Evolutionary conservation across 2,329 filamentous ascomycete genomes (phyloP).

Genomic region (Verticillium longisporum): DNA sequence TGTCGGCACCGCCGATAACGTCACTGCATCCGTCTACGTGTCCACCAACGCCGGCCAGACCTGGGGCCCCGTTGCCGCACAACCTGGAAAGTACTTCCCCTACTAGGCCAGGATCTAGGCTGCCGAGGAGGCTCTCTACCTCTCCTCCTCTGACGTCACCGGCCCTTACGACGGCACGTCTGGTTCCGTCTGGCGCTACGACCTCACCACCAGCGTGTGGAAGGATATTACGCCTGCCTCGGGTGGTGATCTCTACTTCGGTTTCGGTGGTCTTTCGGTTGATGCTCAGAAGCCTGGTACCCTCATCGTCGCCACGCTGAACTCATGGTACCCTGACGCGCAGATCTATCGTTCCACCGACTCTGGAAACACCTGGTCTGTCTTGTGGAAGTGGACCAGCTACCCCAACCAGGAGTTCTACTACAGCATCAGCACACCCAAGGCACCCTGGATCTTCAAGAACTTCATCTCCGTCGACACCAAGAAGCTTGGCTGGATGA

Average conservation of each 20-base stretch:
- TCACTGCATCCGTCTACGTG: conserved; percentile 44
- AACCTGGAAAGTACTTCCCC: conserved; percentile 44
- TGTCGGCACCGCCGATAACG: conserved; percentile 47
- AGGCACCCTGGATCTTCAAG: conserved; percentile 46
- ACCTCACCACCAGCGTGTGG: conserved; percentile 40
- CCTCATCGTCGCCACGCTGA: conserved; percentile 48
- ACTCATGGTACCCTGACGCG: conserved; percentile 54
- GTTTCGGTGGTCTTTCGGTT: conserved; percentile 49
- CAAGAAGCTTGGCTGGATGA: conserved; percentile 54
- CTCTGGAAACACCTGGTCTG: conserved; percentile 46
- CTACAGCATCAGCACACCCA: conserved; percentile 1
- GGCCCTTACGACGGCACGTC: conserved; percentile 50
- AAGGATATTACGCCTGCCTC: conserved; percentile 49
- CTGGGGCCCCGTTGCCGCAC: conserved; percentile 42
- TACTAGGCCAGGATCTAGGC: conserved; percentile 47
- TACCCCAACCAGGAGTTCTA: conserved; percentile 32
- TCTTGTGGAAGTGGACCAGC: conserved; percentile 47
- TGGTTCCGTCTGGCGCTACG: conserved; percentile 48
- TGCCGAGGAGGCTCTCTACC: conserved; percentile 44
- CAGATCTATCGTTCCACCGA: conserved; percentile 49
- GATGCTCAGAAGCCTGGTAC: conserved; percentile 49
- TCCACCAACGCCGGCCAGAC: conserved; percentile 45
- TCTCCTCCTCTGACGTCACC: conserved; percentile 46
- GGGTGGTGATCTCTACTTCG: conserved; percentile 38
- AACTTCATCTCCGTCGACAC: conserved; percentile 38